Evolutionary conservation across 169 alveolate genomes (phyloP), one percentile per base, ranked within the genome.

Genomic region (Eimeria brunetti): DNA sequence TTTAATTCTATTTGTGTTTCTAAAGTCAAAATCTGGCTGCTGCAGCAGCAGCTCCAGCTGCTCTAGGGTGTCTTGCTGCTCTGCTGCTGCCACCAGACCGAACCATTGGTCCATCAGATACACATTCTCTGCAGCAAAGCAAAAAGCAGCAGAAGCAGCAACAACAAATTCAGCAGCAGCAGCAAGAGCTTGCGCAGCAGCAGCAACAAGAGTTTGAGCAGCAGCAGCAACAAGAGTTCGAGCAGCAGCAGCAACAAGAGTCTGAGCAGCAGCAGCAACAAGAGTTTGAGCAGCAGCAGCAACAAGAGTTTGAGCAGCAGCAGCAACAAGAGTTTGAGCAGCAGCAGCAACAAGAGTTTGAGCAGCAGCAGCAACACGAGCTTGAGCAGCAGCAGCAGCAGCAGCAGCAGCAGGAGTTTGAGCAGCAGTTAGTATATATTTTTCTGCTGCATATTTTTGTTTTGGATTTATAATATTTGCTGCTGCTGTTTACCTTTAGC

Each of bases 71-170:
- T 85, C 89, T 22, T 91, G 95, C 44, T 53, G 75, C 36, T 95
- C 96, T 2, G 96, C 16, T 27, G 36, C 22, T 41, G 97, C 96
- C 64, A 91, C 96, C 53, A 95, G 78, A 27, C 95, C 69, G 69
- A 95, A 95, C 95, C 96, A 91, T 9, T 33, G 62, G 64, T 90
- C 64, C 51, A 90, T 14, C 27, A 30, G 30, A 20, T 33, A 75
- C 18, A 20, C 4, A 64, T 90, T 51, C 22, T 76, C 95, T 90
- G 69, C 38, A 49, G 58, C 58, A 41, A 12, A 18, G 33, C 83
- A 41, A 30, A 27, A 71, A 67, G 36, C 36, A 67, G 78, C 86
- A 46, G 0, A 6, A 12, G 62, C 58, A 76, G 16, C 38, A 67
- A 27, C 78, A 30, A 8, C 78, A 27, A 33, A n/a, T 30, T n/a